Percentiles rank a stretch among this genome's conserved stretches.
Conservation (phyloP, 495 filamentous ascomycete genomes). For the Aspergillus nanangensis region DNA sequence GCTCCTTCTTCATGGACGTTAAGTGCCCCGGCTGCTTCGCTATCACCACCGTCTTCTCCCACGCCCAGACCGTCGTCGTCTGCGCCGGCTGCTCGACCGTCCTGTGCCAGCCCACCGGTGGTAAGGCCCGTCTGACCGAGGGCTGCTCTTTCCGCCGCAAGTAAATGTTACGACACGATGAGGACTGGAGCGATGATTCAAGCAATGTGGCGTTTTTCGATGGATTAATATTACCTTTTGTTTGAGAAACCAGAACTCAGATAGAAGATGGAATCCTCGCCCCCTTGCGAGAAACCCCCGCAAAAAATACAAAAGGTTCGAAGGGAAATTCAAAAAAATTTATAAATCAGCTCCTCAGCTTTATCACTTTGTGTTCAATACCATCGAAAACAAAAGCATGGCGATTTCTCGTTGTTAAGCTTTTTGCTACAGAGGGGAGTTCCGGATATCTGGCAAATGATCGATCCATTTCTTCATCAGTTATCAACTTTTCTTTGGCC, state of each 20-base stretch:
- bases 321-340: conserved; percentile 26
- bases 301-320: conserved; percentile 45
- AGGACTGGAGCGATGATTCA: conserved; percentile 33
- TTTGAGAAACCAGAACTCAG: conserved; percentile 50
- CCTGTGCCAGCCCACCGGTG: conserved; percentile 97
- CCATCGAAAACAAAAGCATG: conserved; percentile 18
- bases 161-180: conserved; percentile 57
- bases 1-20: conserved; percentile 99
- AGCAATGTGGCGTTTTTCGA: conserved; percentile 44
- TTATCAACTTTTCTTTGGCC: no score
- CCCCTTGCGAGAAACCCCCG: conserved; percentile 20
- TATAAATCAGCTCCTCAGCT: conserved; percentile 4
- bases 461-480: conserved; percentile 37
- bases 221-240: conserved; percentile 42
- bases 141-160: conserved; percentile 99
- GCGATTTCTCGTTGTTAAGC: conserved; percentile 17
- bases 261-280: conserved; percentile 70
- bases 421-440: conserved; percentile 53
- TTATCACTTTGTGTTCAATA: conserved; percentile 6
- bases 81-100: conserved; percentile 97
- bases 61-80: conserved; percentile 99
- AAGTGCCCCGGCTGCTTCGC: conserved; percentile 99
- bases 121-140: conserved; percentile 95
- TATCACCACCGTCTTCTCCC: conserved; percentile 99
- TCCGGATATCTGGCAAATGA: conserved; percentile 81